phyloP scores from a whole-genome alignment of 371 early-diverging fungal genomes.

The Mucor plumbeus region DNA sequence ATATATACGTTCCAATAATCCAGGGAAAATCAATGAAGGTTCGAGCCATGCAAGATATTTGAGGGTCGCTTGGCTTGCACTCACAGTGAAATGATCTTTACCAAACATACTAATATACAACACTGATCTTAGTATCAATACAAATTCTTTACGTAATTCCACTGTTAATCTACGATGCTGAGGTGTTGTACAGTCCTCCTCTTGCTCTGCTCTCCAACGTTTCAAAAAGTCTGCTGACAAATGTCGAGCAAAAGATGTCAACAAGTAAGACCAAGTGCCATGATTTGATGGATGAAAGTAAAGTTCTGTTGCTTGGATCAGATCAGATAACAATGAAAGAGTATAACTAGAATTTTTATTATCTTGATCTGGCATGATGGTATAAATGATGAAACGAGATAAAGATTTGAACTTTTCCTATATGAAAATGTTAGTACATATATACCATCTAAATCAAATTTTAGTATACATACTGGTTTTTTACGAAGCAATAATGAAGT shows the following conservation, averaged over 20 bases:
- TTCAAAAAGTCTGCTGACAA: slow-evolving; percentile 69
- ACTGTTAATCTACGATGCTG: slow-evolving; percentile 61
- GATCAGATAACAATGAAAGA: slow-evolving; percentile 65
- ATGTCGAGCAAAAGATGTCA: slow-evolving; percentile 69
- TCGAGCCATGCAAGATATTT: slow-evolving; percentile 78
- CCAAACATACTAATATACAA: slow-evolving; percentile 78
- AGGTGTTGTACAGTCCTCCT: slow-evolving; percentile 68
- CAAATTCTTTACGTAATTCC: slow-evolving; percentile 62
- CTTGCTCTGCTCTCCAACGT: slow-evolving; percentile 65
- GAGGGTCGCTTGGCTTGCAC: slow-evolving; percentile 71
- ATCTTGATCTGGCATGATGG: slow-evolving; percentile 62
- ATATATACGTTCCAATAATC: slow-evolving; percentile 81
- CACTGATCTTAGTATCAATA: slow-evolving; percentile 59
- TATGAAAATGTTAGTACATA: not conserved
- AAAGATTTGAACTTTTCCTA: slow-evolving; percentile 68
- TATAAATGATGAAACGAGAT: slow-evolving; percentile 80
- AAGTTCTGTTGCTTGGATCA: slow-evolving; percentile 86
- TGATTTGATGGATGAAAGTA: slow-evolving; percentile 91
- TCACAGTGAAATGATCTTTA: slow-evolving; percentile 76
- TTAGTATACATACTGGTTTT: slow-evolving; percentile 31
- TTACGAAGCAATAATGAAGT: slow-evolving; percentile 50
- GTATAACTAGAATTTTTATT: slow-evolving; percentile 36
- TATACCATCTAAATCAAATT: not conserved
- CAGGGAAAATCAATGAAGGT: slow-evolving; percentile 80
- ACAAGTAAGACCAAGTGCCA: slow-evolving; percentile 77